Evolutionary conservation across 2,329 filamentous ascomycete species (phyloP).

Genomic region (Hysterium pulicare): DNA sequence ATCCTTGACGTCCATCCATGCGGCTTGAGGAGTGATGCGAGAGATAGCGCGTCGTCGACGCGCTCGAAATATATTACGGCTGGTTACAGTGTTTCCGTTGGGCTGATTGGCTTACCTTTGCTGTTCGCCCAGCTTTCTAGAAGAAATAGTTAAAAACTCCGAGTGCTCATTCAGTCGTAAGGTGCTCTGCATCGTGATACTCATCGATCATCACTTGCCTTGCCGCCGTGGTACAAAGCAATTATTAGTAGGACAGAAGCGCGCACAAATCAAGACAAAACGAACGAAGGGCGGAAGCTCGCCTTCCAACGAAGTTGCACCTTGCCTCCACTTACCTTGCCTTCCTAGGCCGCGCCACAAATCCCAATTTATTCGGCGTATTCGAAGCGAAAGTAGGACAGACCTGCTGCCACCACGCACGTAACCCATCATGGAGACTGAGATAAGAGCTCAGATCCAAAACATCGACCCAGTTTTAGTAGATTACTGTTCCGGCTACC

Average conservation of each 20-base stretch:
- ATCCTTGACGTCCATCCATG: slow-evolving; percentile 3
- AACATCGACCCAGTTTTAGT: slow-evolving; percentile 85
- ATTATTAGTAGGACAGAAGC: not conserved
- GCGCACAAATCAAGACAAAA: not conserved
- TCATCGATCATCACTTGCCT: too few species aligned
- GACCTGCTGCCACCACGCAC: slow-evolving; percentile 1
- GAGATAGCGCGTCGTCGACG: slow-evolving; percentile 1
- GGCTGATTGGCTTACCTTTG: not conserved
- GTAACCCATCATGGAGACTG: slow-evolving; percentile 67
- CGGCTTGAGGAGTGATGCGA: not conserved
- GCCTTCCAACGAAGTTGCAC: not conserved
- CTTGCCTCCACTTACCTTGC: slow-evolving; percentile 1
- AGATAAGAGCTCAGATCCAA: slow-evolving; percentile 79
- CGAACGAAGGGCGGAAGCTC: not conserved
- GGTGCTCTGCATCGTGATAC: too few species aligned
- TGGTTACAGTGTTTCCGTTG: not conserved
- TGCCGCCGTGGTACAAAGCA: not conserved
- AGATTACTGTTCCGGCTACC: slow-evolving; percentile 90
- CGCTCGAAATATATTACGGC: not conserved
- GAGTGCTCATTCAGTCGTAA: too few species aligned
- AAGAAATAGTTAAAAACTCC: not conserved
- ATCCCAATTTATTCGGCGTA: slow-evolving; percentile 2
- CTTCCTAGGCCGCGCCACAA: slow-evolving; percentile 1
- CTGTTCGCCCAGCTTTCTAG: not conserved
- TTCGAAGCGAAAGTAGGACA: slow-evolving; percentile 1